A percentile compares a stretch with the other conserved stretches of the same genome.
Conservation (phyloP, 1,284 basidiomycete species). For the Rhodotorula sp. region DNA sequence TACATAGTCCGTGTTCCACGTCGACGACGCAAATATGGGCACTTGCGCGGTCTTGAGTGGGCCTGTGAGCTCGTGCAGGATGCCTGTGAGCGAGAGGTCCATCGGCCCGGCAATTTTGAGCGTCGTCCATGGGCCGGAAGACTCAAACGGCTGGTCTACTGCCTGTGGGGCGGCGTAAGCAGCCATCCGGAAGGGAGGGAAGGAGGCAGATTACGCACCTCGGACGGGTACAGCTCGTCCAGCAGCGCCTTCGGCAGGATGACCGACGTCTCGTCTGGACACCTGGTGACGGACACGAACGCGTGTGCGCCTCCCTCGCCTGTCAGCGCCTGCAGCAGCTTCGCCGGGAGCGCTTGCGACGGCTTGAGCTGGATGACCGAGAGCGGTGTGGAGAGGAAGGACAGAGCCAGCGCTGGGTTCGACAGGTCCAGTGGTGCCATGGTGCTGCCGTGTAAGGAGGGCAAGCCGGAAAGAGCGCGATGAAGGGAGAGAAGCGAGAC, state of each 20-base stretch:
- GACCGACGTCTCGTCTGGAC: constrained; percentile 21
- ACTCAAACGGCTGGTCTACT: neutral
- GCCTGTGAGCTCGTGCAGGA: constrained; percentile 32
- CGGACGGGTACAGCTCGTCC: neutral
- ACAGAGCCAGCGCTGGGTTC: constrained; percentile 22
- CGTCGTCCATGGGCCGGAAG: constrained; percentile 9
- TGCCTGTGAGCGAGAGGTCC: constrained; percentile 41
- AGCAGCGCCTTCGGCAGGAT: constrained; percentile 8
- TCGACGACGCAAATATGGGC: constrained; percentile 42
- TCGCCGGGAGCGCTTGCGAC: neutral
- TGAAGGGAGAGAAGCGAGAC: neutral
- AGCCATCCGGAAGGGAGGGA: too few species aligned
- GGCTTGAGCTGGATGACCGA: constrained; percentile 21
- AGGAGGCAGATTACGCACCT: constrained; percentile 3
- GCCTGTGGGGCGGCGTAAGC: neutral
- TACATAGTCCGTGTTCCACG: constrained; percentile 45
- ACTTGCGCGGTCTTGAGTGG: constrained; percentile 38
- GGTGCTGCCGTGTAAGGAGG: neutral
- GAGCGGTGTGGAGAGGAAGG: constrained; percentile 13
- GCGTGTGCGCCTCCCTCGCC: neutral
- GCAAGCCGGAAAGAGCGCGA: neutral
- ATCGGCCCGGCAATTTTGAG: constrained; percentile 37
- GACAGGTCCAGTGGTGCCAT: constrained; percentile 27
- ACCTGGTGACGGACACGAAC: constrained; percentile 27
- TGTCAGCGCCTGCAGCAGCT: constrained; percentile 7